Evolutionary conservation across 169 alveolate genomes (phyloP).

Genomic region (Plasmodium inui): DNA sequence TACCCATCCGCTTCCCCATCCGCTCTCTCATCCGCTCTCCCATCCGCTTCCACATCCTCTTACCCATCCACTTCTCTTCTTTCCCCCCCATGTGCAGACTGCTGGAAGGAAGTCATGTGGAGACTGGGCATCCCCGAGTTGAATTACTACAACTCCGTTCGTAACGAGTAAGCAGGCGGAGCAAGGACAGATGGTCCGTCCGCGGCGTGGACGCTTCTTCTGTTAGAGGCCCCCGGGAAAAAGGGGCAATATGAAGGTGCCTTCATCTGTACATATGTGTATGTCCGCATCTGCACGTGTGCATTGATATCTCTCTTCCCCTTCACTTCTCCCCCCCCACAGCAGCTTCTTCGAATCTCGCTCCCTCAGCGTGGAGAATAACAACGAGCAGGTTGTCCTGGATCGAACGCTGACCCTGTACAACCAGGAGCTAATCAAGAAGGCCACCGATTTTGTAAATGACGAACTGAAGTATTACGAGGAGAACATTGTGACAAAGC

Average conservation of each 20-base stretch:
- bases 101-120: slow-evolving; percentile 77
- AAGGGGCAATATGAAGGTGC: too few relatives aligned
- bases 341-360: slow-evolving; percentile 27
- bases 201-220: too few relatives aligned
- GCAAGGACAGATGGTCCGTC: not conserved
- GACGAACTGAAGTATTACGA: slow-evolving; percentile 65
- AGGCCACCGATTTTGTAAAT: slow-evolving; percentile 66
- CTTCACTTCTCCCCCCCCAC: not conserved
- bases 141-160: slow-evolving; percentile 60
- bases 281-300: not conserved
- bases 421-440: slow-evolving; percentile 62
- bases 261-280: not conserved
- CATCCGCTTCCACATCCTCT: too few relatives aligned
- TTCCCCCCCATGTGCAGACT: too few relatives aligned
- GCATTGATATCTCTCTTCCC: not conserved
- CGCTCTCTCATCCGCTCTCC: too few relatives aligned
- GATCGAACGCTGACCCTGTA: slow-evolving; percentile 21
- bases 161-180: slow-evolving; percentile 28
- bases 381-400: slow-evolving; percentile 26
- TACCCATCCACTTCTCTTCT: not conserved
- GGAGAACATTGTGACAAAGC: slow-evolving; percentile 75
- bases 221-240: too few relatives aligned
- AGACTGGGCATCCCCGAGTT: slow-evolving; percentile 73
- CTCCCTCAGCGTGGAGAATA: slow-evolving; percentile 2
- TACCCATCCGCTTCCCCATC: too few relatives aligned